These are phyloP conservation scores for Fusarium sp. DNA, from an alignment of 2,329 filamentous ascomycete species.

Conservation along the genomic window DNA sequence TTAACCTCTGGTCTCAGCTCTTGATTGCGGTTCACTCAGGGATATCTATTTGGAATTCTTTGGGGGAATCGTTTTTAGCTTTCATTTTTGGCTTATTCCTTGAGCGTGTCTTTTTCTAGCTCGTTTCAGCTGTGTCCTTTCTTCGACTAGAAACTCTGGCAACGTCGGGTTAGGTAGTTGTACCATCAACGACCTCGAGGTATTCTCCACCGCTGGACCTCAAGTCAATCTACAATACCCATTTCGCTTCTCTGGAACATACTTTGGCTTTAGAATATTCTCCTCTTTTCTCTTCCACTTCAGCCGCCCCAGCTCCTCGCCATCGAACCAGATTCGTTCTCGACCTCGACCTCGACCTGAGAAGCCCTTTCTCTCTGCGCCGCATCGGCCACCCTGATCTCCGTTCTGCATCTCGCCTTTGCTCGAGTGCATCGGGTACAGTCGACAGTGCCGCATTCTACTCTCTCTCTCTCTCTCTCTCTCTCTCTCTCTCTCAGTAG, in stretches of 20 bases:
- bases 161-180: neutral
- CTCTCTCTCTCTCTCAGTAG: too few species aligned
- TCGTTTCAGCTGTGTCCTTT: constrained; percentile 7
- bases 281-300: constrained; percentile 22
- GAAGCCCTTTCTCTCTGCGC: neutral
- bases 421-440: neutral
- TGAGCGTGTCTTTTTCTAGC: neutral
- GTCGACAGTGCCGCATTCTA: constrained; percentile 1
- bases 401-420: neutral
- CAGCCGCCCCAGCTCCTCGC: constrained; percentile 6
- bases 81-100: neutral
- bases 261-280: constrained; percentile 8
- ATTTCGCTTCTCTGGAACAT: neutral
- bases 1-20: neutral
- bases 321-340: constrained; percentile 10
- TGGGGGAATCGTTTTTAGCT: neutral
- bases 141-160: neutral
- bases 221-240: neutral
- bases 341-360: constrained; percentile 6
- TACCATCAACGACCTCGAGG: constrained; percentile 12
- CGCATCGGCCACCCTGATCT: constrained; percentile 4
- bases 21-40: neutral
- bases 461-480: neutral
- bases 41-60: constrained; percentile 10
- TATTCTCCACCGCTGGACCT: constrained; percentile 10